Percentiles rank a stretch among this genome's conserved stretches.
Evolutionary conservation across 2,329 filamentous ascomycete species (phyloP).

Genomic region (Polychaeton citri): DNA sequence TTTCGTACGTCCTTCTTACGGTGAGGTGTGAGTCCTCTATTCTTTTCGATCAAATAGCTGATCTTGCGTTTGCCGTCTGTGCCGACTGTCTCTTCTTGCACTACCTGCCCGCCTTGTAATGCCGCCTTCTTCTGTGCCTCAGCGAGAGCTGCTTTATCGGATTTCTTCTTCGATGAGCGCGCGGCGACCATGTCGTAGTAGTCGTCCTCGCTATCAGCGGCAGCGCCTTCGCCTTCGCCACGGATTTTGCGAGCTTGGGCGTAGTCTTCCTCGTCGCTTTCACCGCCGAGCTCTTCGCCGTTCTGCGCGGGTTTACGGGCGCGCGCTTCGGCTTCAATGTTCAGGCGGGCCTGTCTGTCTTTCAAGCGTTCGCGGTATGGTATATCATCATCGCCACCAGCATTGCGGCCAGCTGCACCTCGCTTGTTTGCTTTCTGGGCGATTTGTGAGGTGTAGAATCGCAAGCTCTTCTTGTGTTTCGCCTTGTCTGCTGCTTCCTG

Average conservation of each 20-base stretch:
- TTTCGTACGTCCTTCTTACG: constrained; percentile 91
- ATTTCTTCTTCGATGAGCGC: constrained; percentile 51
- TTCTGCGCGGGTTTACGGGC: constrained; percentile 48
- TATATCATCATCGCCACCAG: constrained; percentile 68
- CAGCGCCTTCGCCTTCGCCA: constrained; percentile 19
- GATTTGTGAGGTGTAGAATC: constrained; percentile 97
- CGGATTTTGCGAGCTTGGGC: constrained; percentile 38
- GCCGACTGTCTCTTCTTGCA: constrained; percentile 56
- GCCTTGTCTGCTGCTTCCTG: constrained; percentile 77
- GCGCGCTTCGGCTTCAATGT: constrained; percentile 75
- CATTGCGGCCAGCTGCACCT: constrained; percentile 55
- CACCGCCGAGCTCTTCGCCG: constrained; percentile 56
- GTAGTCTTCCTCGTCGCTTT: constrained; percentile 53
- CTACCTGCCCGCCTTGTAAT: constrained; percentile 45
- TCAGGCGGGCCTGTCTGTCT: constrained; percentile 75
- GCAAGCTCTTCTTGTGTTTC: constrained; percentile 76
- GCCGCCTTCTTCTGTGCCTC: constrained; percentile 43
- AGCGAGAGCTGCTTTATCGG: constrained; percentile 56
- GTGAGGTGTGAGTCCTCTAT: constrained; percentile 83
- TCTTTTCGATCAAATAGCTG: constrained; percentile 89
- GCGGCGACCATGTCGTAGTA: constrained; percentile 86
- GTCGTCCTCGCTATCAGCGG: constrained; percentile 48
- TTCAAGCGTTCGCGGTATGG: constrained; percentile 79
- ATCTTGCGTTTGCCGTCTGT: constrained; percentile 85
- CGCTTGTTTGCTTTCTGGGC: constrained; percentile 87